Evolutionary conservation across 768 basidiomycete species (phyloP), one percentile per base, ranked within the genome.

Genomic region (Termitomyces sp.): DNA sequence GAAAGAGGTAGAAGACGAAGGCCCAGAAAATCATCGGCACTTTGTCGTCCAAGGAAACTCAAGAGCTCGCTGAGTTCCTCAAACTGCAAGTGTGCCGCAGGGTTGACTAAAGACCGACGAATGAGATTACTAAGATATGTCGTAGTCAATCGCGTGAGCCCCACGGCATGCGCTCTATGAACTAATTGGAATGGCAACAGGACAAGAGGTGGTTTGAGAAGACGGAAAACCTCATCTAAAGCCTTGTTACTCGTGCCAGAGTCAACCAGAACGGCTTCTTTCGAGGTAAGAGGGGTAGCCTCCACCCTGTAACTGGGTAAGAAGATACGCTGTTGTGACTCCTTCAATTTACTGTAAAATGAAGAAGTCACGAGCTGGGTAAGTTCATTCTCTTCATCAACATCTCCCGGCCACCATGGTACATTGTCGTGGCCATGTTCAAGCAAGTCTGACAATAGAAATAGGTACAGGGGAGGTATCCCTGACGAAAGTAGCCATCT

Each of bases 1-100:
- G 70, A 66, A n/a, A 78, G 64, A 5, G 73, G 75, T 1, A 79
- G 54, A 3, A 79, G 64, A 2, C 64, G 62, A 43, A 77, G 65
- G 0, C 65, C 74, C 34, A 61, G 23, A 12, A 73, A 53, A 44
- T 62, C 54, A 5, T 59, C 54, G 5, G 58, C 32, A 1, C 32
- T 50, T 2, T 64, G 59, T 23, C 54, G 39, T 12, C 55, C 48
- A 11, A 76, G 63, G 52, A 68, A 75, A 1, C 11, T 30, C 25
- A 73, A 59, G 5, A 74, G 42, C 5, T 63, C 58, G 14, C 65
- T 51, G 7, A 75, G 55, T 16, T 70, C 62, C 6, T 60, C 50
- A 10, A 60, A 41, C 6, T 58, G 43, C 4, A 71, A 56, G 14
- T 61, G 23, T 3, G 52, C 52, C 14, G 25, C 49, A 12, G 11